phyloP scores from a whole-genome alignment of 2,329 filamentous ascomycete species.

The Curvularia verruculosa region DNA sequence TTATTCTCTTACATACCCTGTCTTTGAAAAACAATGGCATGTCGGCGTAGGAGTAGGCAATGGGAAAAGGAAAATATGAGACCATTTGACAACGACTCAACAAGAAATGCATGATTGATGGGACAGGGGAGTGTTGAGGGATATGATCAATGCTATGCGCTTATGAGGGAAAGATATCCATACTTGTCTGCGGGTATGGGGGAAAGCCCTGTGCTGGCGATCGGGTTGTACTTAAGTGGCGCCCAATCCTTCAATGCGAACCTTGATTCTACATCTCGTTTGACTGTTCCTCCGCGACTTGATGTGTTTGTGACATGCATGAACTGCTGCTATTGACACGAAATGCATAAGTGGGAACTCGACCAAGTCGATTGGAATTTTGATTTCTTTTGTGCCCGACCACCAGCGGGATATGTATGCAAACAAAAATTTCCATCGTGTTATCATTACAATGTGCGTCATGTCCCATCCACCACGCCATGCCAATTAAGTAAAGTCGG shows the following conservation, averaged over 20 bases:
- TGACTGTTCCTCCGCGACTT: neutral
- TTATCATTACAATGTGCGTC: neutral
- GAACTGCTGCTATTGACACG: neutral
- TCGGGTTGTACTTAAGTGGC: slow-evolving; percentile 86
- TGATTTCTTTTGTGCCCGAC: neutral
- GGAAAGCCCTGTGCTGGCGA: slow-evolving; percentile 98
- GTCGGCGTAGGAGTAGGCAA: slow-evolving; percentile 42
- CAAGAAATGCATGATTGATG: slow-evolving; percentile 20
- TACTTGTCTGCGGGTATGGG: slow-evolving; percentile 60
- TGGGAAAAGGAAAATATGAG: slow-evolving; percentile 29
- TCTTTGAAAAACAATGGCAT: slow-evolving; percentile 36
- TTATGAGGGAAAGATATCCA: slow-evolving; percentile 99
- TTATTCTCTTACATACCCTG: slow-evolving; percentile 41
- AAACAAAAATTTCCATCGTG: neutral
- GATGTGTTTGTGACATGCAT: neutral
- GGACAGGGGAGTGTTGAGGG: slow-evolving; percentile 23
- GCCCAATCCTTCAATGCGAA: slow-evolving; percentile 56
- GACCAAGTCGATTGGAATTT: neutral
- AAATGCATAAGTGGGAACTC: neutral
- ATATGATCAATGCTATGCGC: slow-evolving; percentile 63
- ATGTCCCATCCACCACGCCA: neutral
- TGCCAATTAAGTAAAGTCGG: neutral
- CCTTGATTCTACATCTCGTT: slow-evolving; percentile 14
- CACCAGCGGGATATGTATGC: neutral
- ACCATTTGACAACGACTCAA: slow-evolving; percentile 25